Evolutionary conservation across 371 early-diverging fungal species (phyloP), one percentile per base, ranked within the genome.

Genomic region (Haplosporangium sp.): DNA sequence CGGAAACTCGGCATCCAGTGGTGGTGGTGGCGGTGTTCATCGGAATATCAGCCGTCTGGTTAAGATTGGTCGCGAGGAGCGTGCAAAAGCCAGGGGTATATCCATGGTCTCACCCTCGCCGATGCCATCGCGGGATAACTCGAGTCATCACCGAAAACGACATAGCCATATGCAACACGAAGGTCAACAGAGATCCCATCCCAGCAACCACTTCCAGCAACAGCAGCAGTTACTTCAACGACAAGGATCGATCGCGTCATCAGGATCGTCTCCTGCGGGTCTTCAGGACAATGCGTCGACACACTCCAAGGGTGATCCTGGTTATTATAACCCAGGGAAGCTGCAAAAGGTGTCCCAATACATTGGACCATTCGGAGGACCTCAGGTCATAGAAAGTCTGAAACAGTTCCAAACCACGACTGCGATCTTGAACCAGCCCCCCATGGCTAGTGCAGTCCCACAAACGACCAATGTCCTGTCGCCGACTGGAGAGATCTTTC

Each of bases 261-360:
- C 64, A 14, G 21, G 59, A 47, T 59, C 64, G 7, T 64, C 65
- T 8, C 21, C 64, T 40, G 68, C 67, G 51, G 50, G 67, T n/a
- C 40, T 53, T 40, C 65, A 62, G 47, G 66, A 62, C 2, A 61
- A 37, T 1, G 36, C 37, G 1, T 42, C 60, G 18, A 59, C 45
- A 0, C 58, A 51, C 8, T 61, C 56, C 0, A 61, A 54, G 37
- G 66, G 52, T 1, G 36, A 51, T 0, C 16, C 51, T 14, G 69
- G 69, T 7, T 66, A 67, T 16, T 64, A 55, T 18, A 59, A 77
- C 47, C 65, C 71, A 4, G 72, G 77, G 16, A 77, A 77, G 57
- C 46, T 77, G 21, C 77, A 77, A 42, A 77, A 77, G 61, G 72
- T 77, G 18, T 77, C 79, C 2, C 79, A 77, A 62, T 77, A 55